Percentiles rank a stretch among this genome's conserved stretches.
phyloP scores from a whole-genome alignment of 805 yeast genomes.

The Cyberlindnera saturnus region DNA sequence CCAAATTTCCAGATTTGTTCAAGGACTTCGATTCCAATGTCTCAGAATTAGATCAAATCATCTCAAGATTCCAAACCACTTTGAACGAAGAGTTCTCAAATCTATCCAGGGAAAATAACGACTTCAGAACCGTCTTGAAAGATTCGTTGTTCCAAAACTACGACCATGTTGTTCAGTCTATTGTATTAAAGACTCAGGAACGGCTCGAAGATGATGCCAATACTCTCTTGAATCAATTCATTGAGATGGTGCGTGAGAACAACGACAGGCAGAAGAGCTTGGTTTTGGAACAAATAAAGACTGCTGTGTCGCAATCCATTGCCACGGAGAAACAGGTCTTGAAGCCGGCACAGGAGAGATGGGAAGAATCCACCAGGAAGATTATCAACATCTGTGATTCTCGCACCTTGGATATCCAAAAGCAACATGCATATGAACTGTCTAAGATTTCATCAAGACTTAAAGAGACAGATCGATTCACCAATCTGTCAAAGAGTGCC shows the following conservation, averaged over 20 bases:
- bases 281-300: constrained; percentile 9
- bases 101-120: constrained; percentile 22
- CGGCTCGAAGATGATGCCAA: constrained; percentile 19
- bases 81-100: constrained; percentile 17
- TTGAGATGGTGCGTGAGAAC: constrained; percentile 16
- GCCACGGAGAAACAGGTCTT: constrained; percentile 13
- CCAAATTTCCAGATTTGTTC: constrained; percentile 19
- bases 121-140: constrained; percentile 13
- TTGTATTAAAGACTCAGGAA: constrained; percentile 9
- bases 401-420: constrained; percentile 5
- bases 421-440: constrained; percentile 8
- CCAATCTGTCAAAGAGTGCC: constrained; percentile 7
- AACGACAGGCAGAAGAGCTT: constrained; percentile 14
- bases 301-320: constrained; percentile 15
- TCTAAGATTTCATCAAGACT: constrained; percentile 5
- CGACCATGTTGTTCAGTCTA: constrained; percentile 10
- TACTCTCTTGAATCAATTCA: constrained; percentile 12
- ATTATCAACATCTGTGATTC: constrained; percentile 19
- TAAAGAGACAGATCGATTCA: constrained; percentile 13
- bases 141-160: constrained; percentile 22
- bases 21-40: constrained; percentile 15
- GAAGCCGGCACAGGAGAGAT: constrained; percentile 8
- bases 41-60: constrained; percentile 4
- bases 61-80: constrained; percentile 6
- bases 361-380: constrained; percentile 19